These are phyloP conservation scores for Leccinum rimulosum DNA, from an alignment of 768 basidiomycete genomes.

Conservation along the genomic window DNA sequence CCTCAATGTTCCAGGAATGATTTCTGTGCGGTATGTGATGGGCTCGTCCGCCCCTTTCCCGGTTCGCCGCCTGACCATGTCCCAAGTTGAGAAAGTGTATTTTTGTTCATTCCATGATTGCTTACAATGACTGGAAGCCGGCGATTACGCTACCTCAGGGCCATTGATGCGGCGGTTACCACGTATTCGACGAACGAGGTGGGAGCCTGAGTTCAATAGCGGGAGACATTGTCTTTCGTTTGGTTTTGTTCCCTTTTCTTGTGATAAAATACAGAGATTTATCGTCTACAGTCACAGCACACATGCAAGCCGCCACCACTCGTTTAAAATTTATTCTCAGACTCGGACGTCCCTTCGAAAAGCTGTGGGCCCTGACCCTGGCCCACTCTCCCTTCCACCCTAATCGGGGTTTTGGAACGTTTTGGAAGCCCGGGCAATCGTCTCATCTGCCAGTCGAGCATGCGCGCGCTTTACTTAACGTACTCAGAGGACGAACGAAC, in stretches of 20 bases:
- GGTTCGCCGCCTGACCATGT: not conserved
- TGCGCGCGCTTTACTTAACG: not conserved
- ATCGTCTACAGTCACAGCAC: not conserved
- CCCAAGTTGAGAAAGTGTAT: not conserved
- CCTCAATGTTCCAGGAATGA: not conserved
- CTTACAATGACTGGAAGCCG: slow-evolving; percentile 4
- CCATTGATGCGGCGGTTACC: slow-evolving; percentile 9
- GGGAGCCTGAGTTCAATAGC: not conserved
- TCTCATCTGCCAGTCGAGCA: not conserved
- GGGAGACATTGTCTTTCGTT: not conserved
- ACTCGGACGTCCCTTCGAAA: not conserved
- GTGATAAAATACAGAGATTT: not conserved
- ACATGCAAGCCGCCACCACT: not conserved
- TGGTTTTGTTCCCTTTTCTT: not conserved
- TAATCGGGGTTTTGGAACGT: not conserved
- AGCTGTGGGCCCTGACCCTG: not conserved
- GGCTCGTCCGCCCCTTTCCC: not conserved
- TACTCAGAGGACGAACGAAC: not conserved
- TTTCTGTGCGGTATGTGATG: not conserved
- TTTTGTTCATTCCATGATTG: not conserved
- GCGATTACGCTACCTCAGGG: slow-evolving; percentile 20
- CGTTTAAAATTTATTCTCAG: not conserved
- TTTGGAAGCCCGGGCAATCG: not conserved
- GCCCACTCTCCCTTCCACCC: not conserved
- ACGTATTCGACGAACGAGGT: not conserved